phyloP scores from a whole-genome alignment of 148 eudicot species.

The Chenopodium suecicum region DNA sequence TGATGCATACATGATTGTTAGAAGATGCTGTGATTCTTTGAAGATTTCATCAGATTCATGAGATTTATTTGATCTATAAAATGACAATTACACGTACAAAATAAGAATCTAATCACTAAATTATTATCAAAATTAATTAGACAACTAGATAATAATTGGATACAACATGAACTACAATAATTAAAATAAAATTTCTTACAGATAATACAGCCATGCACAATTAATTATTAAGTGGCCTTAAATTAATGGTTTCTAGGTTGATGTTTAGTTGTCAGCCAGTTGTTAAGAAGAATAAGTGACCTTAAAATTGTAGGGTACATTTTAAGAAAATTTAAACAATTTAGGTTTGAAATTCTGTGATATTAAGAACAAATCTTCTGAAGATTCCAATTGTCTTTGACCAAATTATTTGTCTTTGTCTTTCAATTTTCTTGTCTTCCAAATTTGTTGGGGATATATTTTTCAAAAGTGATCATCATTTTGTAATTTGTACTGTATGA shows the following conservation, averaged over 20 bases:
- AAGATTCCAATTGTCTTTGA: slow-evolving; percentile 21
- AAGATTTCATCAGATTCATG: not conserved
- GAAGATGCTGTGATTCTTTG: slow-evolving; percentile 1
- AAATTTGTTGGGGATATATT: slow-evolving; percentile 17
- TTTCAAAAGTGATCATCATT: not conserved
- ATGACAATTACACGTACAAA: not conserved
- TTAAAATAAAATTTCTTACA: too few species aligned
- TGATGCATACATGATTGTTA: not conserved
- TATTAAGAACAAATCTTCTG: not conserved
- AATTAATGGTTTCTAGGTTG: slow-evolving; percentile 6
- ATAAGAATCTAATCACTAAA: not conserved
- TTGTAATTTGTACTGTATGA: not conserved
- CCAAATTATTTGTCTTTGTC: not conserved
- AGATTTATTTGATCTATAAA: not conserved
- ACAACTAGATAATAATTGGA: not conserved
- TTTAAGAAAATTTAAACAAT: too few species aligned
- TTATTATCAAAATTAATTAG: not conserved
- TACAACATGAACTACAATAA: too few species aligned
- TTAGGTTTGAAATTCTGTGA: too few species aligned
- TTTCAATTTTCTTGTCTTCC: not conserved
- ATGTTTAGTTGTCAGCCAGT: slow-evolving; percentile 1
- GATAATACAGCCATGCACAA: slow-evolving; percentile 1
- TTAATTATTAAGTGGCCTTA: not conserved
- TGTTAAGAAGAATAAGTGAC: not conserved
- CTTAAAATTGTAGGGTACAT: too few species aligned